Percentiles rank a stretch among this genome's conserved stretches.
These are phyloP conservation scores for Fulvia fulva DNA, from an alignment of 2,329 filamentous ascomycete species.

Conservation along the genomic window DNA sequence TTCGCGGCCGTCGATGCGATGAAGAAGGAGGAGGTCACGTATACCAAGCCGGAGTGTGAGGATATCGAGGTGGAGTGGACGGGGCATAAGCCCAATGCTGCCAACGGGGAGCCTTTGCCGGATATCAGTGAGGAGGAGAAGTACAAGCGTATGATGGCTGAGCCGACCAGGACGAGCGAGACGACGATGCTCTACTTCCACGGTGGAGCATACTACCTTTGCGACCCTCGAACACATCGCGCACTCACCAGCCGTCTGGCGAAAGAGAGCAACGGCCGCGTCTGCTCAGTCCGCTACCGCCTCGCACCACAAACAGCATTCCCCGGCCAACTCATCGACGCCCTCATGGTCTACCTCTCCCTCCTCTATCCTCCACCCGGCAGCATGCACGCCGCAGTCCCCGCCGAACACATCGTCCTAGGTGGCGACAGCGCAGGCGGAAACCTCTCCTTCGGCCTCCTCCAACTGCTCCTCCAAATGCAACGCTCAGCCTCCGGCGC, in stretches of 20 bases:
- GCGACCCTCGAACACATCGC: constrained; percentile 67
- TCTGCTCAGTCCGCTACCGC: constrained; percentile 70
- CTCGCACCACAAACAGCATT: constrained; percentile 72
- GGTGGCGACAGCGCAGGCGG: constrained; percentile 74
- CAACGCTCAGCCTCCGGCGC: constrained; percentile 42
- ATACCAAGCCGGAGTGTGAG: constrained; percentile 49
- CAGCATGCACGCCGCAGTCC: constrained; percentile 63
- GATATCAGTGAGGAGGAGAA: constrained; percentile 59
- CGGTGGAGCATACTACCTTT: constrained; percentile 69
- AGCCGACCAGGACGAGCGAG: constrained; percentile 52
- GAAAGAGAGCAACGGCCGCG: constrained; percentile 62
- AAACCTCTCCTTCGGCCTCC: constrained; percentile 62
- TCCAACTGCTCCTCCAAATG: constrained; percentile 66
- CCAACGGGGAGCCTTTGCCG: constrained; percentile 50
- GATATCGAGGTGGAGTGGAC: constrained; percentile 73
- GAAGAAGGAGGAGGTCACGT: constrained; percentile 39
- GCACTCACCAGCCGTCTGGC: constrained; percentile 57
- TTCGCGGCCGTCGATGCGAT: constrained; percentile 56
- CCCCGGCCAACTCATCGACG: constrained; percentile 69
- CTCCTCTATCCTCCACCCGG: constrained; percentile 68
- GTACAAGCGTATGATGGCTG: constrained; percentile 64
- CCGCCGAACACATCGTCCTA: constrained; percentile 64
- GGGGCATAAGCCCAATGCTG: constrained; percentile 59
- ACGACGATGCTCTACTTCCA: constrained; percentile 70
- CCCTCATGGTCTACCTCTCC: constrained; percentile 66